Conservation (phyloP, 352 stramenopile genomes). For the Thalassiosira hispida region DNA sequence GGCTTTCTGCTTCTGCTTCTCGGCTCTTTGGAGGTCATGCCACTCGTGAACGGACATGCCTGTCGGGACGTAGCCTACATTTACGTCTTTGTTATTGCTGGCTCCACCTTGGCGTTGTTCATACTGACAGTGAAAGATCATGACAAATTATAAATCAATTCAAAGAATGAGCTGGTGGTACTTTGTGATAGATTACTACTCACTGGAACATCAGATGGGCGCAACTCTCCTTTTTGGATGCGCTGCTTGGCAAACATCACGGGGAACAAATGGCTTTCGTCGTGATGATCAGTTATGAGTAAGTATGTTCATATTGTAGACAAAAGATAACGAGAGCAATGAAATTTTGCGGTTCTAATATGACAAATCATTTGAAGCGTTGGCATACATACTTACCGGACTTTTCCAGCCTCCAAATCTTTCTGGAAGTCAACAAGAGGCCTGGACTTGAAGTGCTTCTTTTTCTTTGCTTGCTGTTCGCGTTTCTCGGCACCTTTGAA, state of each 20-base stretch:
- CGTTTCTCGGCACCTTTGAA: slow-evolving; percentile 35
- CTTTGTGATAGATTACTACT: too few species aligned
- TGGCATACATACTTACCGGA: background rate
- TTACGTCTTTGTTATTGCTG: slow-evolving; percentile 24
- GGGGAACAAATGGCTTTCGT: slow-evolving; percentile 35
- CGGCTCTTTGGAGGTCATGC: slow-evolving; percentile 33
- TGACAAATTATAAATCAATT: slow-evolving; percentile 4
- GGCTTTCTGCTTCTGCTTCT: slow-evolving; percentile 18
- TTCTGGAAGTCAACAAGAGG: slow-evolving; percentile 39
- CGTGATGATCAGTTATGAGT: too few species aligned
- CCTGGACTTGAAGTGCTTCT: slow-evolving; percentile 36
- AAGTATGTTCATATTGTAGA: too few species aligned
- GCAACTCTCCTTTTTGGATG: slow-evolving; percentile 31
- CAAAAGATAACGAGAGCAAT: background rate
- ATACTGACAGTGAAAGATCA: slow-evolving; percentile 24
- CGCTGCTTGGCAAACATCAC: slow-evolving; percentile 45
- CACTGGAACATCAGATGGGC: slow-evolving; percentile 39
- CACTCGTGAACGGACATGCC: slow-evolving; percentile 46
- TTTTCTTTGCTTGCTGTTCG: slow-evolving; percentile 17
- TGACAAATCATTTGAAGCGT: too few species aligned
- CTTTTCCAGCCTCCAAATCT: slow-evolving; percentile 44
- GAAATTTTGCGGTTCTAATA: background rate
- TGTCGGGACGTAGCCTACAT: slow-evolving; percentile 35
- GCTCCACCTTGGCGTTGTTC: slow-evolving; percentile 35
- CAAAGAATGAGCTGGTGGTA: too few species aligned